Percentiles rank a stretch among this genome's conserved stretches.
Evolutionary conservation across 2,329 filamentous ascomycete species (phyloP).

Genomic region (Dactylonectria estremocensis): DNA sequence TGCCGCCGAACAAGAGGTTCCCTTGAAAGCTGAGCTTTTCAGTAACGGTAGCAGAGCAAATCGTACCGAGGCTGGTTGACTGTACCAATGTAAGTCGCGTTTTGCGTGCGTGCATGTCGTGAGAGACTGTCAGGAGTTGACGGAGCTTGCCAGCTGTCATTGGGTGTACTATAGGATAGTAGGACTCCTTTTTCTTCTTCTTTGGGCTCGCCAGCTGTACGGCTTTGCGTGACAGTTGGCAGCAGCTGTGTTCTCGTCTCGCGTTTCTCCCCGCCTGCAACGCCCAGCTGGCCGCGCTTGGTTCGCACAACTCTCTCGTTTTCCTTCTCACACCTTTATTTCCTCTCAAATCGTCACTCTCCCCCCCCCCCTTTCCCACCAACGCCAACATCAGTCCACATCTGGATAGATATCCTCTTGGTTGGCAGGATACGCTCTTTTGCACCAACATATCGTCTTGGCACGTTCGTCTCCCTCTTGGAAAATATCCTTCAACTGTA

Average conservation of each 20-base stretch:
- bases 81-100: constrained; percentile 21
- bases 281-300: constrained; percentile 22
- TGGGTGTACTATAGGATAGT: constrained; percentile 31
- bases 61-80: background rate
- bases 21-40: background rate
- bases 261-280: constrained; percentile 32
- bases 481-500: background rate
- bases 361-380: constrained; percentile 12
- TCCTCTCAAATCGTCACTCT: constrained; percentile 13
- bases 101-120: constrained; percentile 39
- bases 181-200: constrained; percentile 22
- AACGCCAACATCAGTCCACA: constrained; percentile 7
- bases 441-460: constrained; percentile 4
- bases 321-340: constrained; percentile 32
- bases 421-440: constrained; percentile 8
- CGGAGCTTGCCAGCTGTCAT: constrained; percentile 11
- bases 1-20: background rate
- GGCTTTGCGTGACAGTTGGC: constrained; percentile 40
- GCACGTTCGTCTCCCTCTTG: background rate
- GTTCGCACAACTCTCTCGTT: constrained; percentile 8
- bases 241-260: constrained; percentile 37
- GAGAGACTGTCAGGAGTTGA: constrained; percentile 31
- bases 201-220: constrained; percentile 32
- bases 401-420: background rate
- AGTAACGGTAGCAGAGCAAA: background rate